phyloP scores from a whole-genome alignment of 768 basidiomycete genomes.

The Suillus americanus region DNA sequence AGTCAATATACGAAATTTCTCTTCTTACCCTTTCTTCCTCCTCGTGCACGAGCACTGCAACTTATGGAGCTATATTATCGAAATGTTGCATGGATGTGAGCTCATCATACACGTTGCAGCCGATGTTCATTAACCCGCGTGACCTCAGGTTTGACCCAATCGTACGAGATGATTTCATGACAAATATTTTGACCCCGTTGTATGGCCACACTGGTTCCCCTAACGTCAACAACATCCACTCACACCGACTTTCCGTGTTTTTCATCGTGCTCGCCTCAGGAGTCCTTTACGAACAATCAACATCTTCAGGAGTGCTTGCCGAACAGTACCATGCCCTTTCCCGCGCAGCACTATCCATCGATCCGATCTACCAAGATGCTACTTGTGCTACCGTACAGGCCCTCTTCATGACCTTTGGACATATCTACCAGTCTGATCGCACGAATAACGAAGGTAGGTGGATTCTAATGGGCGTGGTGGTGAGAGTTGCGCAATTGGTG shows the following conservation, averaged over 20 bases:
- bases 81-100: slow-evolving; percentile 49
- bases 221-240: slow-evolving; percentile 37
- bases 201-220: slow-evolving; percentile 36
- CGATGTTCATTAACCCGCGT: neutral
- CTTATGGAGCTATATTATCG: slow-evolving; percentile 43
- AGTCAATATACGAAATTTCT: slow-evolving; percentile 35
- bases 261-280: slow-evolving; percentile 53
- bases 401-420: slow-evolving; percentile 43
- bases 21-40: slow-evolving; percentile 43
- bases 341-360: slow-evolving; percentile 47
- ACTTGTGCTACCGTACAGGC: slow-evolving; percentile 49
- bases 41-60: slow-evolving; percentile 37
- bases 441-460: slow-evolving; percentile 46
- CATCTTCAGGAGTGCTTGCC: slow-evolving; percentile 31
- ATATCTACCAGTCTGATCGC: slow-evolving; percentile 42
- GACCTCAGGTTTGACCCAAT: slow-evolving; percentile 47
- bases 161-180: slow-evolving; percentile 40
- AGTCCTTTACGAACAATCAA: slow-evolving; percentile 40
- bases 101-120: slow-evolving; percentile 9
- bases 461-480: slow-evolving; percentile 46
- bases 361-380: slow-evolving; percentile 43
- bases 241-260: slow-evolving; percentile 51
- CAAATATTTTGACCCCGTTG: slow-evolving; percentile 40
- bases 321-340: slow-evolving; percentile 49
- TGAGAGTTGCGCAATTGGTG: slow-evolving; percentile 45